Percentiles rank a stretch among this genome's conserved stretches.
These are phyloP conservation scores for Camillea tinctor DNA, from an alignment of 2,329 filamentous ascomycete genomes.

Conservation along the genomic window DNA sequence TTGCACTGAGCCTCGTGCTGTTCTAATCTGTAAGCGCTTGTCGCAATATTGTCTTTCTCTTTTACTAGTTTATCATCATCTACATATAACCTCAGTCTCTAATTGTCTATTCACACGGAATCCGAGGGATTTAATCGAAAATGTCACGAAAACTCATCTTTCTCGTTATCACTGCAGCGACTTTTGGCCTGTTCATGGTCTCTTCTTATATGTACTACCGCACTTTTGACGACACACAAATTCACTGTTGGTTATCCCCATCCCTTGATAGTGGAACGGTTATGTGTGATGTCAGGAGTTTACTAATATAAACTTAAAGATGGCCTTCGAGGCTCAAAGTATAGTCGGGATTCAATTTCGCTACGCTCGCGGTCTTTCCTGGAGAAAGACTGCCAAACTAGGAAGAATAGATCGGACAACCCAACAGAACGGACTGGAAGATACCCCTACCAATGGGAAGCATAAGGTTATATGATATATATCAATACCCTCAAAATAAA, in stretches of 20 bases:
- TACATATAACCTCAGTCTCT: not conserved
- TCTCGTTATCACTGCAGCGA: not conserved
- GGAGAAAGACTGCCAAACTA: not conserved
- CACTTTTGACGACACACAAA: not conserved
- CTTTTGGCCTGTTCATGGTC: not conserved
- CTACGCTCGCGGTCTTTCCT: not conserved
- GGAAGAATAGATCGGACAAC: not conserved
- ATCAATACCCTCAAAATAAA: not conserved
- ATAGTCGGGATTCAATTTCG: not conserved
- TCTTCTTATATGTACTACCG: not conserved
- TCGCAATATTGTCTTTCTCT: not conserved
- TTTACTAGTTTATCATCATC: not conserved
- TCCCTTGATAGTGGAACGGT: not conserved
- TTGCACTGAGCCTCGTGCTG: too few relatives aligned
- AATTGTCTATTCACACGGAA: not conserved
- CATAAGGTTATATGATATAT: not conserved
- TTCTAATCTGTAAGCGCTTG: not conserved
- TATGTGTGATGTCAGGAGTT: not conserved
- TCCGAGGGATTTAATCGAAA: not conserved
- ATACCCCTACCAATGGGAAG: not conserved
- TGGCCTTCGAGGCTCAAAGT: not conserved
- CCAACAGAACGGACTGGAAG: not conserved
- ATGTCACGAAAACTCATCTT: not conserved
- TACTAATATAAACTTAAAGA: not conserved
- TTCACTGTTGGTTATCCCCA: not conserved